These are phyloP conservation scores for Fusarium sp. DNA, from an alignment of 2,329 filamentous ascomycete species.

Conservation along the genomic window DNA sequence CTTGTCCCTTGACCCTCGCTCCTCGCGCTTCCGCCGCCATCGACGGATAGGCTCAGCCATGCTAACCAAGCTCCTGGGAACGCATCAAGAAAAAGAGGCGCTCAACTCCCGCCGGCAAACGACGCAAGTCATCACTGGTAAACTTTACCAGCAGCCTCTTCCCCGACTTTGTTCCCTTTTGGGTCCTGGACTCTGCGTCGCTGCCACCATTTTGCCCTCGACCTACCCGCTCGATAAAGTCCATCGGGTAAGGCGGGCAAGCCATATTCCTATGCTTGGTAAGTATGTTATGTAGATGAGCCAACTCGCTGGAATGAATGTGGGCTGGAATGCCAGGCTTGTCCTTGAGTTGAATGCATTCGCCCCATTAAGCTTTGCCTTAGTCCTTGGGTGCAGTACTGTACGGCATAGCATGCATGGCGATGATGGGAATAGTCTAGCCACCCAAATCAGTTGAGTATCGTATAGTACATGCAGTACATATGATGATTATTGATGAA, in stretches of 20 bases:
- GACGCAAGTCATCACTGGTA: constrained; percentile 38
- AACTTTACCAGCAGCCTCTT: constrained; percentile 34
- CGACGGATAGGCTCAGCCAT: constrained; percentile 51
- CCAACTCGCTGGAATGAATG: constrained; percentile 42
- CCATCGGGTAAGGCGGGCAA: constrained; percentile 39
- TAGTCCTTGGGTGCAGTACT: background rate
- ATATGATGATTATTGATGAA: background rate
- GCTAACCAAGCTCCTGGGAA: constrained; percentile 50
- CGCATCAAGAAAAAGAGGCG: constrained; percentile 46
- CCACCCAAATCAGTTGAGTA: background rate
- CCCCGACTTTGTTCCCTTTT: constrained; percentile 27
- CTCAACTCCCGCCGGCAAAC: constrained; percentile 41
- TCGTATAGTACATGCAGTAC: background rate
- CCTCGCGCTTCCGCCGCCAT: constrained; percentile 48
- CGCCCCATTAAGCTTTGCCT: background rate
- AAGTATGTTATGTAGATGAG: constrained; percentile 19
- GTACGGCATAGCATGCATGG: background rate
- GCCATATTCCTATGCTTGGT: constrained; percentile 27
- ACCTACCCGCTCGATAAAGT: constrained; percentile 29
- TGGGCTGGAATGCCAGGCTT: constrained; percentile 33
- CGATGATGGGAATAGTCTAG: background rate
- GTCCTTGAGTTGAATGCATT: constrained; percentile 23
- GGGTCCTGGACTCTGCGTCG: constrained; percentile 16
- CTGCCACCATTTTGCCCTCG: constrained; percentile 21
- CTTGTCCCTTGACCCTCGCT: constrained; percentile 28